Conservation (phyloP, 805 yeast genomes). For the Schwanniomyces sp. region DNA sequence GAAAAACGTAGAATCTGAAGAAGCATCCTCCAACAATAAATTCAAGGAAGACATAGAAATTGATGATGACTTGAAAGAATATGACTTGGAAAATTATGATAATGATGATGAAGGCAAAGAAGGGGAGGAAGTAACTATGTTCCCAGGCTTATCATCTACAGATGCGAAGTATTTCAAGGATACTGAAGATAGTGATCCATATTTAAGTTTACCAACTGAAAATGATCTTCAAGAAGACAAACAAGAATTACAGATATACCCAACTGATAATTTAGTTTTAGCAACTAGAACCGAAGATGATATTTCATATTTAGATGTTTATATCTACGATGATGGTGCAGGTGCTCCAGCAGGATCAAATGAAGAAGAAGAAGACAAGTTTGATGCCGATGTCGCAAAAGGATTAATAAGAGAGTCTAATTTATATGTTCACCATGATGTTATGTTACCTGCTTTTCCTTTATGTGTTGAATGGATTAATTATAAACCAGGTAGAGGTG, state of each 20-base stretch:
- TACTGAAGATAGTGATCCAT: constrained; percentile 55
- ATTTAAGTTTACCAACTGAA: constrained; percentile 60
- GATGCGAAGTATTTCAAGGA: constrained; percentile 57
- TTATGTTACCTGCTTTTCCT: constrained; percentile 97
- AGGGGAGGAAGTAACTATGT: constrained; percentile 64
- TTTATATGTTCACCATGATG: constrained; percentile 91
- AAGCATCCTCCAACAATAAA: constrained; percentile 8
- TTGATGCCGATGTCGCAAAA: constrained; percentile 71
- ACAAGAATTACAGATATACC: constrained; percentile 80
- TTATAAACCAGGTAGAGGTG: constrained; percentile 56
- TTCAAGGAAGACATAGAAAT: constrained; percentile 56
- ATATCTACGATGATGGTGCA: constrained; percentile 92
- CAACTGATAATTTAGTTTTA: constrained; percentile 85
- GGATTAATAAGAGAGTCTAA: constrained; percentile 73
- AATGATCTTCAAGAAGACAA: constrained; percentile 73
- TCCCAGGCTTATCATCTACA: constrained; percentile 65
- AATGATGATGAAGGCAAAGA: constrained; percentile 56
- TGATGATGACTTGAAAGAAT: constrained; percentile 87
- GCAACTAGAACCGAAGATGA: constrained; percentile 97
- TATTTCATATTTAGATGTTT: constrained; percentile 85
- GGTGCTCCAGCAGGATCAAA: constrained; percentile 70
- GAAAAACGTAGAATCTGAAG: constrained; percentile 29
- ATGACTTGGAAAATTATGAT: constrained; percentile 83
- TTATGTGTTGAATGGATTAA: constrained; percentile 95
- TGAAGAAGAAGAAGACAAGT: constrained; percentile 66